Conservation (phyloP, 148 eudicot species). For the Silene uniflora region DNA sequence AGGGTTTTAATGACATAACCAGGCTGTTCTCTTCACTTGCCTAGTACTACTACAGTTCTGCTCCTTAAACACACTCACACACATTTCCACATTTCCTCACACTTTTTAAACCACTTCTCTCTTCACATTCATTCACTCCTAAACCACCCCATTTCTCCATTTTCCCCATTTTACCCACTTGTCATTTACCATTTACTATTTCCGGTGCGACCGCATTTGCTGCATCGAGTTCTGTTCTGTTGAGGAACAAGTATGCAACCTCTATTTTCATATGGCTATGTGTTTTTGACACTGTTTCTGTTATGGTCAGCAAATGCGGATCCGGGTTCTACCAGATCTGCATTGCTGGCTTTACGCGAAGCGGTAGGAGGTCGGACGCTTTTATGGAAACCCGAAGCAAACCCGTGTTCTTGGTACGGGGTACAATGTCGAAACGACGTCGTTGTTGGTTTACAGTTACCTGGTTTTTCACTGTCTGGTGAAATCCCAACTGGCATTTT, state of each 20-base stretch:
- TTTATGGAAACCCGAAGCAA: slow-evolving; percentile 38
- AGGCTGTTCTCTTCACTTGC: background rate
- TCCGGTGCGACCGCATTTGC: no score
- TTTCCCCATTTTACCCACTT: background rate
- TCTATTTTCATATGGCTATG: no score
- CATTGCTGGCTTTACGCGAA: slow-evolving; percentile 52
- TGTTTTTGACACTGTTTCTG: background rate
- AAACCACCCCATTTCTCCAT: background rate
- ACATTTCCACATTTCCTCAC: no score
- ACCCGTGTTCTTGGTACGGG: slow-evolving; percentile 56
- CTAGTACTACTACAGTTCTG: background rate
- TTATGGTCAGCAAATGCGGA: slow-evolving; percentile 14
- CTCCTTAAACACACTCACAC: background rate
- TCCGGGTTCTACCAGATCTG: slow-evolving; percentile 37
- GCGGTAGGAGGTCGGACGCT: slow-evolving; percentile 65
- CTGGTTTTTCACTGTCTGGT: slow-evolving; percentile 58
- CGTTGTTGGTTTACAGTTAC: slow-evolving; percentile 50
- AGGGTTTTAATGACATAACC: slow-evolving; percentile 17
- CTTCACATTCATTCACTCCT: background rate
- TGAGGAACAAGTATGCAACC: no score
- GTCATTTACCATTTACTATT: no score
- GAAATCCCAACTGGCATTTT: slow-evolving; percentile 40
- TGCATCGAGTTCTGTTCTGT: no score
- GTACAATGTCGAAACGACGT: slow-evolving; percentile 45
- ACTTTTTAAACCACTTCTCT: background rate